Conservation (phyloP, 352 stramenopile species). For the Globisporangium abappressorium region DNA sequence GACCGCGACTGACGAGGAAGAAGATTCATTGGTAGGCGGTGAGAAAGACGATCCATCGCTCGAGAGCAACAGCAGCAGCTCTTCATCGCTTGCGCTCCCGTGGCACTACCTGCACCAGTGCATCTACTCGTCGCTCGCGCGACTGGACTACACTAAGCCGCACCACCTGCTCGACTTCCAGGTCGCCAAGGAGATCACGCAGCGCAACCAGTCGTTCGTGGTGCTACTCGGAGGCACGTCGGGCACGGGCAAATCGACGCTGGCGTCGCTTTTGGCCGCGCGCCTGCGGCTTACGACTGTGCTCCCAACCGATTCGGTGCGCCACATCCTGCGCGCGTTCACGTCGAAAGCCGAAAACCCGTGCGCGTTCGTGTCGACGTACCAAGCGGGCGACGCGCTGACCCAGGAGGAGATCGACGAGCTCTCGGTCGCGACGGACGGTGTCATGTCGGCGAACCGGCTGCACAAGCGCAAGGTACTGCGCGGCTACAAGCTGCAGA, state of each 20-base stretch:
- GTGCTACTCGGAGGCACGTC: slow-evolving; percentile 86
- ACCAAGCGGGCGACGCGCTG: slow-evolving; percentile 82
- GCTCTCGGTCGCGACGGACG: slow-evolving; percentile 26
- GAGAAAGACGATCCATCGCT: background rate
- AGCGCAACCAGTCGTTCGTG: slow-evolving; percentile 83
- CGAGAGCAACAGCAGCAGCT: background rate
- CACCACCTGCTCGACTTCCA: slow-evolving; percentile 84
- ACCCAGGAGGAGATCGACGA: slow-evolving; percentile 47
- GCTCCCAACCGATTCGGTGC: slow-evolving; percentile 82
- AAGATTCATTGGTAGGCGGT: background rate
- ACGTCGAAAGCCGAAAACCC: slow-evolving; percentile 80
- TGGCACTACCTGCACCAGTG: slow-evolving; percentile 80
- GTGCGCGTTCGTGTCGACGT: slow-evolving; percentile 84
- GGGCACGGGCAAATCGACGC: slow-evolving; percentile 81
- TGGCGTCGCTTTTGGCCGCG: slow-evolving; percentile 75
- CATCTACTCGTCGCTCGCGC: slow-evolving; percentile 76
- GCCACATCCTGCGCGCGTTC: slow-evolving; percentile 77
- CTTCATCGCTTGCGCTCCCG: slow-evolving; percentile 27
- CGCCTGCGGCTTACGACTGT: slow-evolving; percentile 81
- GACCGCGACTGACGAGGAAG: background rate
- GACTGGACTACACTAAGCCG: slow-evolving; percentile 83
- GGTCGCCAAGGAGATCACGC: slow-evolving; percentile 83
- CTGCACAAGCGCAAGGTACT: slow-evolving; percentile 83
- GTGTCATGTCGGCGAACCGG: slow-evolving; percentile 63
- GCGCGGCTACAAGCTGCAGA: slow-evolving; percentile 82